Base-by-base conservation (phyloP, 306 rosid species). In the Cyclanthera cordifolia region DNA sequence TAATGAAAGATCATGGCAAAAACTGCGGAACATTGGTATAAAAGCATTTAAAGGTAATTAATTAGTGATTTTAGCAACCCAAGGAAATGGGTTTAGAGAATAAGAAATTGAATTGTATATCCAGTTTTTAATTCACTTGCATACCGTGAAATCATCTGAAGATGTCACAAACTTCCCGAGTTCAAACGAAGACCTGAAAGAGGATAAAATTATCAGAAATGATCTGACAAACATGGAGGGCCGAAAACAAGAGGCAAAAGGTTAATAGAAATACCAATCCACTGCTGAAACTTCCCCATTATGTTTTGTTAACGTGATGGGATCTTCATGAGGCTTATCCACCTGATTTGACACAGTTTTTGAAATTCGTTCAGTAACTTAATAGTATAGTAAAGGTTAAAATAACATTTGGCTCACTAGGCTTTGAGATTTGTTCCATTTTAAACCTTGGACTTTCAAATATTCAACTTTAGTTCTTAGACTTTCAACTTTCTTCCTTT, bases 61-160 rank as follows among this genome's bases (percentile, higher is more conserved):
- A 60, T n/a, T 19, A 17, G 8, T 60, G 15, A 20, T 41, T 12
- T 61, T 61, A 34, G 14, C 67, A n/a, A 58, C 16, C 49, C 32
- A 6, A 41, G 1, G 9, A 21, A 41, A 11, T 34, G 20, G 20
- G 32, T 64, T 43, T 6, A 23, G 53, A 4, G 34, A 46, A 23
- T 41, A 12, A 64, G 1, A 39, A 41, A 12, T 20, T 64, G 52
- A 64, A 64, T 41, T 25, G 27, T 6, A 23, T 4, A 45, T 43
- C 74, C 50, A 19, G 23, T 3, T 48, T 46, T 5, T 17, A 21
- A 68, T 19, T 13, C 58, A 34, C 50, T 24, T 52, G 57, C 87
- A 67, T 82, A 93, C 99, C 47, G 99, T 83, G 79, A 72, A 83
- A 86, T 94, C 99, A 79, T 90, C 99, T 8, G 99, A 86, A 45